phyloP scores from a whole-genome alignment of 306 rosid species.

The Prunus campanulata region DNA sequence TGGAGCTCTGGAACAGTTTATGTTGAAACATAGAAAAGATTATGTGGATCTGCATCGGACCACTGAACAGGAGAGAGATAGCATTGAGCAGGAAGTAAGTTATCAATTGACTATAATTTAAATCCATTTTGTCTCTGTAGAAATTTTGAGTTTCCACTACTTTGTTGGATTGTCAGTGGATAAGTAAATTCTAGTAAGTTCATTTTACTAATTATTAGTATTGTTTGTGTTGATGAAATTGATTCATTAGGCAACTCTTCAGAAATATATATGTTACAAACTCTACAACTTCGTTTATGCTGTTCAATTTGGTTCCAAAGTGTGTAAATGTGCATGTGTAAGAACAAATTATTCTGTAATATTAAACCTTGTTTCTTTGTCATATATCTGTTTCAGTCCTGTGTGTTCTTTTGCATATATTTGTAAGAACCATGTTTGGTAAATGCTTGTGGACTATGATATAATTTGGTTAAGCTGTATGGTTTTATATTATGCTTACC shows the following conservation, averaged over 20 bases:
- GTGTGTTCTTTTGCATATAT: background rate
- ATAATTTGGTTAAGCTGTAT: slow-evolving; percentile 1
- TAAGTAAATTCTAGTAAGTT: background rate
- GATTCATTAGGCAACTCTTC: background rate
- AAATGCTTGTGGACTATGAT: background rate
- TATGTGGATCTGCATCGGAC: slow-evolving; percentile 89
- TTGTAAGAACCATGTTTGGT: background rate
- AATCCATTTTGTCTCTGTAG: background rate
- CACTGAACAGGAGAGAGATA: slow-evolving; percentile 90
- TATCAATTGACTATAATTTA: background rate
- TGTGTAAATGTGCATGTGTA: background rate
- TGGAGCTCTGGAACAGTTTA: slow-evolving; percentile 70
- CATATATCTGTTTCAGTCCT: background rate
- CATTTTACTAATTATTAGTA: background rate
- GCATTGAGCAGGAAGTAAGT: slow-evolving; percentile 96
- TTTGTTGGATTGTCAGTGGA: background rate
- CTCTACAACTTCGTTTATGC: background rate
- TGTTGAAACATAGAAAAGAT: slow-evolving; percentile 88
- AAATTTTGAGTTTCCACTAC: background rate
- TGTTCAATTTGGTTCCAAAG: background rate
- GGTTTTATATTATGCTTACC: slow-evolving; percentile 8
- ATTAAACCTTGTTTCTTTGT: background rate
- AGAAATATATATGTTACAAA: background rate
- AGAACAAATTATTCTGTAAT: background rate
- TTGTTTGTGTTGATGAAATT: too few relatives aligned